Evolutionary conservation across 2,329 filamentous ascomycete genomes (phyloP).

Genomic region (Calonectria fujianensis): DNA sequence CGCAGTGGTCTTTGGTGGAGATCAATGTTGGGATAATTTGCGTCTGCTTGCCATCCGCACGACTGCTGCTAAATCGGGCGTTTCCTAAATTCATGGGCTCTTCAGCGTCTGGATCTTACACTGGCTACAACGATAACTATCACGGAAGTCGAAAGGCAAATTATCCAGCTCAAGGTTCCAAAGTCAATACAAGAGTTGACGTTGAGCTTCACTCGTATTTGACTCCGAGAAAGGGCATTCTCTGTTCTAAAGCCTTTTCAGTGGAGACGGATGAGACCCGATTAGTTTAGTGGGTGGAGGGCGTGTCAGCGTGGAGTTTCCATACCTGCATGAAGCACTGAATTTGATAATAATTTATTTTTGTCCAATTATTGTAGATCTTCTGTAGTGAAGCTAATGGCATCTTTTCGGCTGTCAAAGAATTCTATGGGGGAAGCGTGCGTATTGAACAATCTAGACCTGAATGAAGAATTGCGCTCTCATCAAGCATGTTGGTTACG

Average conservation of each 20-base stretch:
- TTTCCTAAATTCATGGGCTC: slow-evolving; percentile 61
- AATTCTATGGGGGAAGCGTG: too few relatives aligned
- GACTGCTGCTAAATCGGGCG: slow-evolving; percentile 59
- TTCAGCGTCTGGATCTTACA: background rate
- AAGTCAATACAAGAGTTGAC: background rate
- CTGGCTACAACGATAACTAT: background rate
- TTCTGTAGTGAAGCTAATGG: too few relatives aligned
- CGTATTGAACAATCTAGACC: too few relatives aligned
- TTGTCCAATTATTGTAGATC: too few relatives aligned
- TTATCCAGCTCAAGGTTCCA: background rate
- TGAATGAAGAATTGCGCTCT: too few relatives aligned
- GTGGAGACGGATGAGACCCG: background rate
- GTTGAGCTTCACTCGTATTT: background rate
- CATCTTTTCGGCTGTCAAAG: too few relatives aligned
- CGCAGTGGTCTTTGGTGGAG: slow-evolving; percentile 63
- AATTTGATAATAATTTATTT: too few relatives aligned
- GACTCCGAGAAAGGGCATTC: background rate
- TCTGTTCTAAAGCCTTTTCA: background rate
- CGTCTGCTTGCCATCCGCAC: slow-evolving; percentile 61
- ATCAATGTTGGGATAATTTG: slow-evolving; percentile 64
- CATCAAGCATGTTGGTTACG: too few relatives aligned
- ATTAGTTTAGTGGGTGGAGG: background rate
- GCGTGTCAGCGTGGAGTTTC: background rate
- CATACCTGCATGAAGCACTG: too few relatives aligned
- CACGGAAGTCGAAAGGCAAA: background rate